phyloP scores from a whole-genome alignment of 2,329 filamentous ascomycete genomes.

The Pseudogymnoascus pannorum region DNA sequence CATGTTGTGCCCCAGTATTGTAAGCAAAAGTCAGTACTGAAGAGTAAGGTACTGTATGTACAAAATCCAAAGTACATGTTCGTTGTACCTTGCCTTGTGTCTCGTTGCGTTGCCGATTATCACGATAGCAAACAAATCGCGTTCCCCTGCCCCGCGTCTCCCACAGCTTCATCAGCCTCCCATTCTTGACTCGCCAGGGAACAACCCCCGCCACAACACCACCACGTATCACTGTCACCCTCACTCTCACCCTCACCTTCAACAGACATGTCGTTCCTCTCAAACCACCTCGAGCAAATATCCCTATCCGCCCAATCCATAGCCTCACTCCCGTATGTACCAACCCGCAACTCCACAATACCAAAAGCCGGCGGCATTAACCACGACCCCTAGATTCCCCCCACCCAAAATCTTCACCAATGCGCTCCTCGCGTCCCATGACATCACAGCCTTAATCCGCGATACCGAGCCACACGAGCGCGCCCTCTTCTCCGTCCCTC shows the following conservation, averaged over 20 bases:
- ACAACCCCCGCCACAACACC: neutral
- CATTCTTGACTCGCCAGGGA: neutral
- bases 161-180: neutral
- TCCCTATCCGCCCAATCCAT: slow-evolving; percentile 69
- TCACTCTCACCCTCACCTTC: slow-evolving; percentile 16
- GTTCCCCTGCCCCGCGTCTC: neutral
- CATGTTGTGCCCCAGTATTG: neutral
- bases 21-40: neutral
- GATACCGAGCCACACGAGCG: slow-evolving; percentile 94
- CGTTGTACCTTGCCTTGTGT: neutral
- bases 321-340: slow-evolving; percentile 60
- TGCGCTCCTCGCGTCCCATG: slow-evolving; percentile 76
- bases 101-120: neutral
- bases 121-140: neutral
- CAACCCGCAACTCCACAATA: slow-evolving; percentile 16
- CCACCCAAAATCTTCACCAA: slow-evolving; percentile 93
- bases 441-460: slow-evolving; percentile 90
- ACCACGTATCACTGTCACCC: slow-evolving; percentile 7
- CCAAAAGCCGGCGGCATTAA: slow-evolving; percentile 13
- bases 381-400: slow-evolving; percentile 57
- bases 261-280: slow-evolving; percentile 56
- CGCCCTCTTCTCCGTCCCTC: slow-evolving; percentile 86
- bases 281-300: slow-evolving; percentile 70
- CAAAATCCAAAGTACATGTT: neutral
- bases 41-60: neutral